Base-by-base conservation (phyloP, 768 basidiomycete genomes). In the Russula vinacea region DNA sequence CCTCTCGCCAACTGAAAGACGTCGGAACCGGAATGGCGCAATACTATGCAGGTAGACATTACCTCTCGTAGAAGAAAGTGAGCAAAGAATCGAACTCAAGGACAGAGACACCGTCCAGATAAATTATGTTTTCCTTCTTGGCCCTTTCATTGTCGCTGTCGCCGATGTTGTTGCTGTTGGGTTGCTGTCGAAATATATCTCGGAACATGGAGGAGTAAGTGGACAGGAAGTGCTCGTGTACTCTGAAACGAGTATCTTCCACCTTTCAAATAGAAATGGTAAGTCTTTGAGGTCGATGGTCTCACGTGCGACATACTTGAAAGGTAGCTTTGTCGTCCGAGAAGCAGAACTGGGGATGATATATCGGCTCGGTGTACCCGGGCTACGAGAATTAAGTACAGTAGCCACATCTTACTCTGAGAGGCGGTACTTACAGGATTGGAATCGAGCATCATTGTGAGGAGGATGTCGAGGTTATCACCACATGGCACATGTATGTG, bases 31-130 rank as follows among this genome's bases (percentile, higher is more conserved):
- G 40, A 44, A 44, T 4, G 4, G 10, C 35, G 35, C 6, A 35
- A 5, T 29, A n/a, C n/a, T n/a, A 29, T 29, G 29, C 2, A 5
- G 26, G 32, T 33, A 6, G 39, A 53, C 40, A 47, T 10, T 24
- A 60, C 58, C 50, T 42, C 40, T 51, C 58, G 39, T 42, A 60
- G 29, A 60, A 52, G 26, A 52, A 60, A 6, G 29, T 52, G 58
- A 60, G 58, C 26, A 59, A 19, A 14, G 58, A 39, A 22, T 52
- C 50, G 14, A 60, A 60, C 22, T 52, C 50, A 22, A 60, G 39
- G 49, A 60, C 39, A 16, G 58, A n/a, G 39, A 60, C 58, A 5
- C n/a, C 50, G 14, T 42, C 39, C 26, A 52, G 39, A 42, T 42
- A n/a, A 8, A 52, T 42, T 17, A 16, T 3, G 32, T n/a, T n/a